Evolutionary conservation across 129 eudicot genomes (phyloP).

Genomic region (Tanacetum coccineum): DNA sequence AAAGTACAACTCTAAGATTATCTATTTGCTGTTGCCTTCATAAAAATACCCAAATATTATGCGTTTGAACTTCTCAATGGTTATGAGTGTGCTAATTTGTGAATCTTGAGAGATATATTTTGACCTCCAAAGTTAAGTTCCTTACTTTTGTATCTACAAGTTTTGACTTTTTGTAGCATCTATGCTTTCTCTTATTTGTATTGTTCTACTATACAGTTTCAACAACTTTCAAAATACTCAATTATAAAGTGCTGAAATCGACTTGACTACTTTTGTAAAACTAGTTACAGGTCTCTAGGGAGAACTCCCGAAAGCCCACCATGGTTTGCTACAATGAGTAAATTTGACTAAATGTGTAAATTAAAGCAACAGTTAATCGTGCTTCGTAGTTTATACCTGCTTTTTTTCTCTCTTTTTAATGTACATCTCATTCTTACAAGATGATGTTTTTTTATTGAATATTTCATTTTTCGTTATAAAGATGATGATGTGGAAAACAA

Average conservation of each 20-base stretch:
- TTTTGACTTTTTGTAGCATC: too few relatives aligned
- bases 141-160: background rate
- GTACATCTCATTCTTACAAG: background rate
- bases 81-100: background rate
- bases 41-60: background rate
- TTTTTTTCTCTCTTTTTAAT: background rate
- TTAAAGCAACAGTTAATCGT: background rate
- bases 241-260: too few relatives aligned
- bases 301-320: background rate
- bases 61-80: background rate
- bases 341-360: background rate
- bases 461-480: background rate
- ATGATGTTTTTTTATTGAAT: too few relatives aligned
- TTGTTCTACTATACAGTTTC: background rate
- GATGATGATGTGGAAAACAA: background rate
- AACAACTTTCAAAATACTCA: slow-evolving; percentile 1
- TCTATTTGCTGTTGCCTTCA: background rate
- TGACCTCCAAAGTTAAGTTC: background rate
- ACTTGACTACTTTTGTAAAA: too few relatives aligned
- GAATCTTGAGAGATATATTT: slow-evolving; percentile 3
- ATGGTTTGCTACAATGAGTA: background rate
- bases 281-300: too few relatives aligned
- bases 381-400: background rate
- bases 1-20: too few relatives aligned
- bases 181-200: background rate